Evolutionary conservation across 2,329 filamentous ascomycete species (phyloP).

Genomic region (Ceratocystis variospora): DNA sequence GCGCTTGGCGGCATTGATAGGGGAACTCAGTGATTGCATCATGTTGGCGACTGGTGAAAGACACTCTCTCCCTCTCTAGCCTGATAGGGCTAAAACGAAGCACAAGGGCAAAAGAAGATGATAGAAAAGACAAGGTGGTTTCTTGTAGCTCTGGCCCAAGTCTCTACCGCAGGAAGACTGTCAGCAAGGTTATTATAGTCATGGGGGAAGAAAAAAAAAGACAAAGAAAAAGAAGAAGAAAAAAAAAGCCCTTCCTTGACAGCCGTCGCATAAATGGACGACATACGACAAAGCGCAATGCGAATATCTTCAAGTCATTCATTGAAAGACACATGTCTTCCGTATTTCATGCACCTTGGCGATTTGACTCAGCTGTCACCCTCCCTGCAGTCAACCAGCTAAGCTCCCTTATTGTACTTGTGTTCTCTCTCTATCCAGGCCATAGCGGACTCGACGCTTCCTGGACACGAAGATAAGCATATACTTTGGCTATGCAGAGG

Average conservation of each 20-base stretch:
- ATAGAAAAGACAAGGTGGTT: neutral
- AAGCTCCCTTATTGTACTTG: neutral
- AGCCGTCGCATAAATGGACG: no score
- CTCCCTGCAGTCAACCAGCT: neutral
- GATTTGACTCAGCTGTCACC: neutral
- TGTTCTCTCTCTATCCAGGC: neutral
- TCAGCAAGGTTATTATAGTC: neutral
- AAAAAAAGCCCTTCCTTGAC: no score
- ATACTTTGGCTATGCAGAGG: neutral
- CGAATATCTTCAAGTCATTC: neutral
- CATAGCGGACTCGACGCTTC: neutral
- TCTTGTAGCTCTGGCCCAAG: neutral
- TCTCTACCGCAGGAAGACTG: neutral
- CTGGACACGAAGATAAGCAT: neutral
- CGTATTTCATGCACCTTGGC: neutral
- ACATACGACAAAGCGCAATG: neutral
- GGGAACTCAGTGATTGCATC: constrained; percentile 3
- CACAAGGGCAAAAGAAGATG: neutral
- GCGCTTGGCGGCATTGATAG: neutral
- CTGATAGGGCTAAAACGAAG: neutral
- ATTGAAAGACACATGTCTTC: neutral
- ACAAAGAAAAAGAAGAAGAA: no score
- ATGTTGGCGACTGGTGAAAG: neutral
- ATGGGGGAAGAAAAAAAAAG: no score
- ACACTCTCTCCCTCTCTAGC: neutral